phyloP scores from a whole-genome alignment of 179 eudicot genomes.

The Silene noctiflora region DNA sequence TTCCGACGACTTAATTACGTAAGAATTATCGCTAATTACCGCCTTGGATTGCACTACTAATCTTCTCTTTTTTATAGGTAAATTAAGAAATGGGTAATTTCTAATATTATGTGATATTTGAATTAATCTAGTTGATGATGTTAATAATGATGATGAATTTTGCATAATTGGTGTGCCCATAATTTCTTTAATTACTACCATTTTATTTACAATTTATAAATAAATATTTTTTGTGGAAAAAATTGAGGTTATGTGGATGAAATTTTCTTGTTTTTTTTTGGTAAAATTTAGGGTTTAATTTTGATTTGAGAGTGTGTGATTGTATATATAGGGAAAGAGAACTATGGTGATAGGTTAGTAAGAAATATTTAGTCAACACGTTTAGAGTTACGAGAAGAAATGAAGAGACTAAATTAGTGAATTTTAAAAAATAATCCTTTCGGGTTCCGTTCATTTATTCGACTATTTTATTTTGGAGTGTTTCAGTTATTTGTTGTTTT shows the following conservation, averaged over 20 bases:
- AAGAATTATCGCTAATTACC: slow-evolving; percentile 44
- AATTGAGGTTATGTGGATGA: neutral
- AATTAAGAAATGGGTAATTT: slow-evolving; percentile 12
- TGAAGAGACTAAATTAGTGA: too few species aligned
- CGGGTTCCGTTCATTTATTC: too few species aligned
- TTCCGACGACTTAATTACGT: slow-evolving; percentile 12
- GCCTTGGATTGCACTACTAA: slow-evolving; percentile 33
- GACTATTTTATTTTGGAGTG: too few species aligned
- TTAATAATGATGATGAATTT: slow-evolving; percentile 26
- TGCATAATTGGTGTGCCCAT: slow-evolving; percentile 44
- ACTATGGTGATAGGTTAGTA: slow-evolving; percentile 17
- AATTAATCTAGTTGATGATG: slow-evolving; percentile 30
- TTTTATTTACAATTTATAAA: neutral
- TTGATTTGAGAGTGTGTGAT: neutral
- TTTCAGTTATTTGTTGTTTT: too few species aligned
- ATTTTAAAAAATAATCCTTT: too few species aligned
- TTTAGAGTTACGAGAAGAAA: slow-evolving; percentile 14
- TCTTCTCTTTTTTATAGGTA: slow-evolving; percentile 15
- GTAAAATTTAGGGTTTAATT: neutral
- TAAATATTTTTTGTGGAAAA: neutral
- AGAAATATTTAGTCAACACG: slow-evolving; percentile 30
- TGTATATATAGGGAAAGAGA: slow-evolving; percentile 2
- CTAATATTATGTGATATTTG: neutral
- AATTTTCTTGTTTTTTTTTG: neutral
- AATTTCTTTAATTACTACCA: slow-evolving; percentile 52